Percentiles rank a stretch among this genome's conserved stretches.
These are phyloP conservation scores for Pecoramyces ruminantium DNA, from an alignment of 192 early-diverging fungal genomes.

Conservation along the genomic window DNA sequence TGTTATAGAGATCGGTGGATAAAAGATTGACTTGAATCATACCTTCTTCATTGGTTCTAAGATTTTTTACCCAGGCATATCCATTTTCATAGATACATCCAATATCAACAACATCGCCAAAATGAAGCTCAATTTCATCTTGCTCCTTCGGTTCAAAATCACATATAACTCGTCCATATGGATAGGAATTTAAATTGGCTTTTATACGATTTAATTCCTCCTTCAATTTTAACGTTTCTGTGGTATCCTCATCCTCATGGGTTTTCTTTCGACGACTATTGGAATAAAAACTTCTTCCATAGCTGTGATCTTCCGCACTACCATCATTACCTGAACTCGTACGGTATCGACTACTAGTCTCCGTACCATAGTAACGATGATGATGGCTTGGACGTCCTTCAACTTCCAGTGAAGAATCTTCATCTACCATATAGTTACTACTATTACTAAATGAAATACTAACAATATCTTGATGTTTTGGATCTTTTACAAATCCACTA, in stretches of 20 bases:
- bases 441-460: neutral
- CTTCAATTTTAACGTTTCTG: neutral
- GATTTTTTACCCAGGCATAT: neutral
- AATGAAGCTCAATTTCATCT: neutral
- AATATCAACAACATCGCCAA: neutral
- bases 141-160: neutral
- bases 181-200: neutral
- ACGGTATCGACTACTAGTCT: too few relatives aligned
- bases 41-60: neutral
- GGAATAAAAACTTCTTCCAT: neutral
- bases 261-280: neutral
- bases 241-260: neutral
- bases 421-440: neutral
- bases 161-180: neutral
- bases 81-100: neutral
- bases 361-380: too few relatives aligned
- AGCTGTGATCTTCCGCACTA: neutral
- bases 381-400: too few relatives aligned
- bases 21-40: neutral
- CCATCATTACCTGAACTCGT: neutral
- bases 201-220: neutral
- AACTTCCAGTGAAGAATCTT: neutral
- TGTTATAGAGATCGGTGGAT: neutral
- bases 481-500: neutral
- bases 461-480: neutral